Base-by-base conservation (phyloP, 1,284 basidiomycete species). In the Ceratobasidium sp. region DNA sequence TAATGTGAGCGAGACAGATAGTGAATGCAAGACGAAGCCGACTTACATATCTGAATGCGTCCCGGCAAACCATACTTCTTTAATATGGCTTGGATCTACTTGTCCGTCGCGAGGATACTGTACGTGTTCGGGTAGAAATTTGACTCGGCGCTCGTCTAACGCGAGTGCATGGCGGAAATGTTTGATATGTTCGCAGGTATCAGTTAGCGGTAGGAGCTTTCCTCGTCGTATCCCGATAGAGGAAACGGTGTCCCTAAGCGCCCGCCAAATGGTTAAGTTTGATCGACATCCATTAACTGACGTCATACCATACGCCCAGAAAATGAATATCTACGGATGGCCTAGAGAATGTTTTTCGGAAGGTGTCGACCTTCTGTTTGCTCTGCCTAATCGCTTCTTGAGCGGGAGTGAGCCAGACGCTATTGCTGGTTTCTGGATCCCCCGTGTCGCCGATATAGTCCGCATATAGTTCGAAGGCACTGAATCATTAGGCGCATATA, bases 201-300 rank as follows among this genome's bases (percentile, higher is more conserved):
- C 80, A 10, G 82, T 82, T 1, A 68, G 79, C 1, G 83, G 86
- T 9, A 87, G 61, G 18, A 77, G 81, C 26, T 55, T 83, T 1
- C 70, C 71, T 72, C 85, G 78, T 3, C 82, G 39, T 7, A 86
- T 18, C 18, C 86, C 85, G 39, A 86, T 82, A 0, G 86, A 86
- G 0, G 86, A 87, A 3, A 87, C 86, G 0, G 87, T 87, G 78
- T 89, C 88, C 88, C 87, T 88, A 64, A 40, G 55, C 4, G 12
- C 20, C 23, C 6, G 7, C 4, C n/a, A 33, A 33, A 26, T 66
- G 1, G 20, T 26, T 15, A 49, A 69, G 40, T 46, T 44, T 39
- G 46, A 5, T 20, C n/a, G 9, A 49, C 23, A 5, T 46, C 28
- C 13, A 18, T 28, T n/a, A 23, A 12, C 10, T 9, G 33, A 60